These are phyloP conservation scores for Xylaria intraflava DNA, from an alignment of 495 filamentous ascomycete species.

Conservation along the genomic window DNA sequence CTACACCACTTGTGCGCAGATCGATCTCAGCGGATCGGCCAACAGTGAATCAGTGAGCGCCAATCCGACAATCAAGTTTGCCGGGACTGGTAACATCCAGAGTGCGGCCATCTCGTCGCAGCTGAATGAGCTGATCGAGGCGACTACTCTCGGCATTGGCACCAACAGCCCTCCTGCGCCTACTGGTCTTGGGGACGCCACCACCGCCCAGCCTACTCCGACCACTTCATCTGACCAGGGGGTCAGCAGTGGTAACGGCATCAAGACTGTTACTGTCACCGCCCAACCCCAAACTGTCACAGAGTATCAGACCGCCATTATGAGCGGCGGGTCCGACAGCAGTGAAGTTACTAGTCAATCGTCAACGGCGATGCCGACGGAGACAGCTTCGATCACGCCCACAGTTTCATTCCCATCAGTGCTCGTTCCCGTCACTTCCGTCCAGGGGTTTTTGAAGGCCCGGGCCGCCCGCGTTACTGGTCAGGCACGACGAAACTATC, in stretches of 20 bases:
- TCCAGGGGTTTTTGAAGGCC: slow-evolving; percentile 19
- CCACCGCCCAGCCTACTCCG: neutral
- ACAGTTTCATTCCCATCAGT: slow-evolving; percentile 1
- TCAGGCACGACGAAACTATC: slow-evolving; percentile 15
- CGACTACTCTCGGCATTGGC: slow-evolving; percentile 23
- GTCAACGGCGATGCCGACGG: neutral
- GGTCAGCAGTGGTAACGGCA: neutral
- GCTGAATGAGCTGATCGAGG: slow-evolving; percentile 31
- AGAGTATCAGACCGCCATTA: slow-evolving; percentile 16
- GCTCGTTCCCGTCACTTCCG: slow-evolving; percentile 14
- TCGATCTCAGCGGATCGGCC: slow-evolving; percentile 45
- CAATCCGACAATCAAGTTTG: slow-evolving; percentile 18
- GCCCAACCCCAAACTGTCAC: slow-evolving; percentile 17
- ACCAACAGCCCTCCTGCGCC: slow-evolving; percentile 17
- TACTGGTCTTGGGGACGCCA: neutral
- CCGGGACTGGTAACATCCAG: slow-evolving; percentile 15
- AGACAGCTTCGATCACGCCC: neutral
- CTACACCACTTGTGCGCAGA: slow-evolving; percentile 79
- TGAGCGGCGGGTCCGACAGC: neutral
- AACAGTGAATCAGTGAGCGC: slow-evolving; percentile 12
- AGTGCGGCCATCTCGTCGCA: slow-evolving; percentile 31
- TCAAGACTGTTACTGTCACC: slow-evolving; percentile 25
- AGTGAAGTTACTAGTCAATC: neutral
- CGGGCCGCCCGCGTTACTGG: slow-evolving; percentile 17
- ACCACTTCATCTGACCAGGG: slow-evolving; percentile 4